These are phyloP conservation scores for Kockovaella imperatae DNA, from an alignment of 768 basidiomycete genomes.

Conservation along the genomic window DNA sequence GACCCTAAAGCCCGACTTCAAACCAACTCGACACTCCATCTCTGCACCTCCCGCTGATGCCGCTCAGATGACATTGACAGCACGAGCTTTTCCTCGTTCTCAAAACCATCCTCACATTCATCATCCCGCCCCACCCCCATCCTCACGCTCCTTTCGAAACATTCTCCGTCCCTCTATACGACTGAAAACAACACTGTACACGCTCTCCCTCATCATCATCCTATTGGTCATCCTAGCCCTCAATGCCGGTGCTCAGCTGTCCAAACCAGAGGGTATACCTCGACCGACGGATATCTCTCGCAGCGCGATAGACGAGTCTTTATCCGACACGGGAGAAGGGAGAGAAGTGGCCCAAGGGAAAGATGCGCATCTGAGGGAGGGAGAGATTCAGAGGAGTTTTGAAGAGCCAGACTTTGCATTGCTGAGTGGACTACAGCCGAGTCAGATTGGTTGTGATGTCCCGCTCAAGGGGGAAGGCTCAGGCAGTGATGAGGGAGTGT, in stretches of 20 bases:
- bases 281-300: neutral
- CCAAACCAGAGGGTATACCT: conserved; percentile 12
- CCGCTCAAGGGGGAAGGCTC: conserved; percentile 20
- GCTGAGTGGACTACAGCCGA: conserved; percentile 39
- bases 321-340: conserved; percentile 34
- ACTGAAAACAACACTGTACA: conserved; percentile 28
- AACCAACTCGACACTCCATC: neutral
- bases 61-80: no score
- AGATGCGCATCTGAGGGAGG: conserved; percentile 31
- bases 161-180: conserved; percentile 29
- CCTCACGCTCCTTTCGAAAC: conserved; percentile 7
- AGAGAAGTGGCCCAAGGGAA: conserved; percentile 29
- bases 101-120: no score
- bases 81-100: no score
- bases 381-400: conserved; percentile 39
- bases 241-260: conserved; percentile 17
- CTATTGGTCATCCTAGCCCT: conserved; percentile 32
- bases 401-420: conserved; percentile 46
- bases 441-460: conserved; percentile 43
- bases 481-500: conserved; percentile 28
- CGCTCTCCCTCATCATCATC: conserved; percentile 22
- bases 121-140: neutral
- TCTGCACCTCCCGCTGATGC: no score
- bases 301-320: conserved; percentile 17
- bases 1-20: no score